Percentiles rank a stretch among this genome's conserved stretches.
Conservation (phyloP, 1,139 yeast species). For the Kodamaea fungicola region DNA sequence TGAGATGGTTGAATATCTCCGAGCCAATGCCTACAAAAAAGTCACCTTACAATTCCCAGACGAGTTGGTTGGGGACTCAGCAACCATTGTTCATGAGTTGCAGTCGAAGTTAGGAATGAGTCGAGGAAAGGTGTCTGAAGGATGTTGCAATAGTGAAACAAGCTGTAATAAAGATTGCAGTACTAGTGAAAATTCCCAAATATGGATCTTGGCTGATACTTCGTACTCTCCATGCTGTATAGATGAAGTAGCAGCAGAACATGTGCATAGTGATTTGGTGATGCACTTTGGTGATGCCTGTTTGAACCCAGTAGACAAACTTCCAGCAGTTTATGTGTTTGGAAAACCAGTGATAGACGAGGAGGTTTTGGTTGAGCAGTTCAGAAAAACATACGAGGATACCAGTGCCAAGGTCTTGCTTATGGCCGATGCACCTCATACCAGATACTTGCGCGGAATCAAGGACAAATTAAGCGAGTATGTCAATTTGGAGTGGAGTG, state of each 20-base stretch:
- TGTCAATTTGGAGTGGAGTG: constrained; percentile 46
- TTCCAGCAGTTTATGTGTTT: constrained; percentile 75
- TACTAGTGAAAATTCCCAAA: constrained; percentile 15
- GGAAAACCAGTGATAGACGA: constrained; percentile 59
- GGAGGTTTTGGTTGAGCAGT: constrained; percentile 26
- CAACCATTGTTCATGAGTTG: constrained; percentile 55
- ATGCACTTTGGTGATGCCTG: constrained; percentile 97
- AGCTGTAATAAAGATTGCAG: not conserved
- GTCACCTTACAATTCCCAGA: constrained; percentile 94
- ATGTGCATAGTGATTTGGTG: constrained; percentile 79
- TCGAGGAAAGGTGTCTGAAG: not conserved
- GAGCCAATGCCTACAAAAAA: constrained; percentile 34
- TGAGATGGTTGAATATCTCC: constrained; percentile 38
- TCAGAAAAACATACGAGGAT: constrained; percentile 36
- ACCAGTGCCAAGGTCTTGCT: constrained; percentile 42
- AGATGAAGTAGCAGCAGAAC: constrained; percentile 96
- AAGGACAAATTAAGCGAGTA: constrained; percentile 32
- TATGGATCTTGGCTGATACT: constrained; percentile 89
- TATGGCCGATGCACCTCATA: constrained; percentile 68
- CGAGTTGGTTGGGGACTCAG: constrained; percentile 69
- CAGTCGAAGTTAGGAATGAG: constrained; percentile 27
- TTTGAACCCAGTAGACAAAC: constrained; percentile 66
- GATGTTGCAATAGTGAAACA: not conserved
- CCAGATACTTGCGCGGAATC: constrained; percentile 36
- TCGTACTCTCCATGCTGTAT: constrained; percentile 95